Base-by-base conservation (phyloP, 2,329 filamentous ascomycete species). In the Fusarium cyanostomum region DNA sequence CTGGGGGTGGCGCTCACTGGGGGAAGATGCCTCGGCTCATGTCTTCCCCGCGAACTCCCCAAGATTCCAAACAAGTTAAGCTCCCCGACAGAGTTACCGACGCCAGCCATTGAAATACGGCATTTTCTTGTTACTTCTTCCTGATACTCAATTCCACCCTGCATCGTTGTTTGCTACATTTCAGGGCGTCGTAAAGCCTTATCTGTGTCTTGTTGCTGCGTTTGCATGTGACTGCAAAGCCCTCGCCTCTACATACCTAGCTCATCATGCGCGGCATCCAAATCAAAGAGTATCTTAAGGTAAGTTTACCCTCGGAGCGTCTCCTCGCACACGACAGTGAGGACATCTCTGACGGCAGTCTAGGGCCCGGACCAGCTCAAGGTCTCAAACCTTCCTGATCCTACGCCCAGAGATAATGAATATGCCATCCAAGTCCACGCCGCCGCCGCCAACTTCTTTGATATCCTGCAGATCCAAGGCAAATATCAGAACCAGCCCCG, bases 401-500 rank as follows among this genome's bases (percentile, higher is more conserved):
- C 92, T 1, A 79, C 80, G 1, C 92, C 93, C 2, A 82, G 83
- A 8, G 78, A 87, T 28, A 81, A 91, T 72, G 87, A 97, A 79
- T 98, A 97, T 75, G 83, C 96, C 64, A 91, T 98, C 74, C 86
- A 89, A 72, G 91, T 98, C 71, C 91, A 92, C 77, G 92, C 94
- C 42, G 86, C 91, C 1, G 94, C 92, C 16, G 92, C 92, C 71
- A 98, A 98, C 80, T 98, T 98, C 85, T 98, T 97, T 81, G 94
- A 98, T 76, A 90, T 97, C 56, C 87, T 98, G 52, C 94, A 98
- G 74, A 92, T 97, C 73, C 90, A 92, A 73, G 94, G 94, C 54
- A 96, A 96, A 85, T 98, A 98, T 79, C 94, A 98, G 74, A 85
- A 92, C 74, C 94, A 97, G 71, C 93, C 93, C 0, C 87, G 84